phyloP scores from a whole-genome alignment of 2,329 filamentous ascomycete species.

The Sclerotinia nivalis region DNA sequence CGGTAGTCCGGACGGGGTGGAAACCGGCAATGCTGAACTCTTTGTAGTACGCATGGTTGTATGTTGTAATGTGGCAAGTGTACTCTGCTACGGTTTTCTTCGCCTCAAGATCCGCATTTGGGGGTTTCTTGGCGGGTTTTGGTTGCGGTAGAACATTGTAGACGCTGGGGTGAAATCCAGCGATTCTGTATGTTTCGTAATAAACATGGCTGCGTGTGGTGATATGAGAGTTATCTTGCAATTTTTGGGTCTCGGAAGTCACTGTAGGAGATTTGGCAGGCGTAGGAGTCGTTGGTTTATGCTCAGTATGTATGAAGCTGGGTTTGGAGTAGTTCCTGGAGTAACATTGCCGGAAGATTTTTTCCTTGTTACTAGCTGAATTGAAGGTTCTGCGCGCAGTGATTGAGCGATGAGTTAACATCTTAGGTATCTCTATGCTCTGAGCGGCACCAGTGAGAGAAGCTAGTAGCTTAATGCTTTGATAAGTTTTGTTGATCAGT shows the following conservation, averaged over 20 bases:
- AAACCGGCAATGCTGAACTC: background rate
- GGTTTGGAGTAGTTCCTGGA: background rate
- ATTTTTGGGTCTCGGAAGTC: background rate
- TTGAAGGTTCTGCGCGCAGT: too few relatives aligned
- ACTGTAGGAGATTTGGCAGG: rapidly evolving
- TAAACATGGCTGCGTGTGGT: background rate
- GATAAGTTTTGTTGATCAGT: background rate
- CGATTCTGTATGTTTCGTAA: background rate
- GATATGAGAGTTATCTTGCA: background rate
- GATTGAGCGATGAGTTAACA: background rate
- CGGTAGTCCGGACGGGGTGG: too few relatives aligned
- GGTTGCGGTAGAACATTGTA: background rate
- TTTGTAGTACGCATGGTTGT: background rate
- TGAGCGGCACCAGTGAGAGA: rapidly evolving
- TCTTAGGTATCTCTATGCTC: background rate
- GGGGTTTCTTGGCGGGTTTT: too few relatives aligned
- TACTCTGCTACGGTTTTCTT: background rate
- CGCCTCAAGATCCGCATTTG: too few relatives aligned
- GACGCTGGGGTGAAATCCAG: background rate
- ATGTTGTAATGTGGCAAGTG: background rate
- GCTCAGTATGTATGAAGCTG: background rate
- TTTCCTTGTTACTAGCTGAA: too few relatives aligned
- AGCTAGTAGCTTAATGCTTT: background rate
- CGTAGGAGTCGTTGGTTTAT: background rate
- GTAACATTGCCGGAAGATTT: background rate